Evolutionary conservation across 192 early-diverging fungal genomes (phyloP).

Genomic region (Glomus cerebriforme): DNA sequence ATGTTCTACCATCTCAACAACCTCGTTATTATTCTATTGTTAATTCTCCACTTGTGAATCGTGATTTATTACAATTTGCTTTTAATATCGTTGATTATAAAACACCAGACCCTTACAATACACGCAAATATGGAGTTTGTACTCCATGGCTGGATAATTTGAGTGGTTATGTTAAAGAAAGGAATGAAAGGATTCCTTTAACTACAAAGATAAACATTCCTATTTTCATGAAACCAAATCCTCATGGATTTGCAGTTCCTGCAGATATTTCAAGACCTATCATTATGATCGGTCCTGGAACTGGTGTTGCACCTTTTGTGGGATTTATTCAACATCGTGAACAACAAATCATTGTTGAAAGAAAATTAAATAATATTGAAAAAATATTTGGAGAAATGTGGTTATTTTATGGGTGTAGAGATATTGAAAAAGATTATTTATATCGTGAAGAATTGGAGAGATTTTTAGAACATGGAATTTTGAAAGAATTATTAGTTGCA

Average conservation of each 20-base stretch:
- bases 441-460: slow-evolving; percentile 64
- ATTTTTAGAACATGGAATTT: slow-evolving; percentile 49
- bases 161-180: slow-evolving; percentile 42
- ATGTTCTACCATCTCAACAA: slow-evolving; percentile 72
- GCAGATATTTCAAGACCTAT: slow-evolving; percentile 60
- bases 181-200: slow-evolving; percentile 17
- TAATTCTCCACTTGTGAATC: slow-evolving; percentile 62
- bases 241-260: slow-evolving; percentile 71
- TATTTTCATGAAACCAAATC: slow-evolving; percentile 60
- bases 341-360: slow-evolving; percentile 1
- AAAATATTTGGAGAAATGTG: slow-evolving; percentile 56
- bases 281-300: slow-evolving; percentile 90
- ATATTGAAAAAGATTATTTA: slow-evolving; percentile 65
- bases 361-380: slow-evolving; percentile 32
- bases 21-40: slow-evolving; percentile 91
- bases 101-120: slow-evolving; percentile 45
- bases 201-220: slow-evolving; percentile 37
- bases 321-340: slow-evolving; percentile 84
- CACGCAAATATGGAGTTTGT: slow-evolving; percentile 64
- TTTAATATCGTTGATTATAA: slow-evolving; percentile 86
- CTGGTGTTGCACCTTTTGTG: slow-evolving; percentile 93
- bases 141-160: slow-evolving; percentile 81
- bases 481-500: slow-evolving; percentile 62
- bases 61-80: slow-evolving; percentile 64
- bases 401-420: slow-evolving; percentile 87